A percentile compares a stretch with the other conserved stretches of the same genome.
Conservation (phyloP, 306 rosid genomes). For the Canavalia ensiformis region DNA sequence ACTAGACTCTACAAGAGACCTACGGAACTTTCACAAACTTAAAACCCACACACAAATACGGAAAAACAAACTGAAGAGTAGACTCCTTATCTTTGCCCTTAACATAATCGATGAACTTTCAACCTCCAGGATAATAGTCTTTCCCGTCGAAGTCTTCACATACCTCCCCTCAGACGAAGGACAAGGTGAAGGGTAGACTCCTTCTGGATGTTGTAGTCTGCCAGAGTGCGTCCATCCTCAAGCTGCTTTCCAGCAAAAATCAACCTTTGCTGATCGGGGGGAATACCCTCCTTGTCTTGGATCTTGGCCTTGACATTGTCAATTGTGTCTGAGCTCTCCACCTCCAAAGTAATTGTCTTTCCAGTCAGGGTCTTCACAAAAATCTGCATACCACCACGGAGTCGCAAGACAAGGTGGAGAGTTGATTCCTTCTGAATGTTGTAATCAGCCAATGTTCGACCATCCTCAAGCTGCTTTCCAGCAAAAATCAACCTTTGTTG, state of each 20-base stretch:
- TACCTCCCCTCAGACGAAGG: conserved; percentile 36
- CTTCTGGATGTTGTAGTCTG: conserved; percentile 44
- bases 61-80: too few species aligned
- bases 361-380: conserved; percentile 38
- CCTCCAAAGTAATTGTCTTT: conserved; percentile 30
- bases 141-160: too few species aligned
- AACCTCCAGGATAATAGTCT: too few species aligned
- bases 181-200: conserved; percentile 45
- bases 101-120: too few species aligned
- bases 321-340: conserved; percentile 25
- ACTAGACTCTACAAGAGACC: neutral
- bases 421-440: conserved; percentile 43
- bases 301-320: conserved; percentile 37
- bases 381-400: conserved; percentile 42
- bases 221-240: conserved; percentile 36
- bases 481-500: conserved; percentile 47
- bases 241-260: conserved; percentile 40
- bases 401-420: conserved; percentile 37
- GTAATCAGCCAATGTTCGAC: conserved; percentile 9
- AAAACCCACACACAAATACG: neutral
- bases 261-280: conserved; percentile 38
- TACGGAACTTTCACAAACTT: neutral
- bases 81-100: too few species aligned
- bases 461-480: conserved; percentile 42
- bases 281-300: conserved; percentile 43